Base-by-base conservation (phyloP, 768 basidiomycete genomes). In the Russula emetica region DNA sequence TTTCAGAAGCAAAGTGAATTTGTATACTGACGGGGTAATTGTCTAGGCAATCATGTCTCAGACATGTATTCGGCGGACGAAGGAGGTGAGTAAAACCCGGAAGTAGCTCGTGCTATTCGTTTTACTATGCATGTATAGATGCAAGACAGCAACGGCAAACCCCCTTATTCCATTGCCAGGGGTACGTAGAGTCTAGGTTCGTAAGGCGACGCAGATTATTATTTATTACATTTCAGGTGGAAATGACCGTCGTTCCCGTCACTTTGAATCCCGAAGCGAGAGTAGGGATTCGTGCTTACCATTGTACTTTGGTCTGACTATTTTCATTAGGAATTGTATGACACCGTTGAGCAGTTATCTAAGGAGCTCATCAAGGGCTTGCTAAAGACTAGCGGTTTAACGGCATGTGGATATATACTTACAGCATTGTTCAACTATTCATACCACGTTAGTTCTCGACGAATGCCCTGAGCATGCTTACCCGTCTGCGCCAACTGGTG, bases 391-490 rank as follows among this genome's bases (percentile, higher is more conserved):
- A 77, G 75, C 38, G 75, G 79, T n/a, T 70, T 81, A 55, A 84
- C 66, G 18, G 74, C 74, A 57, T 13, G 73, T 44, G 60, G 6
- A n/a, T 32, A 10, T 40, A 11, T 32, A 6, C 53, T 45, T 58
- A 42, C 38, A 52, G 36, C 55, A 11, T 63, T 63, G 65, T 44
- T 64, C 51, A 26, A 28, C 28, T 56, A 30, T 18, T 62, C 14
- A 50, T 61, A 50, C 30, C 6, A 11, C 14, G 28, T 30, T 62
- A 90, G 88, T 79, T 84, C 0, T 83, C 85, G 62, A 83, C 83
- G 2, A 86, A 87, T 69, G 84, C 91, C 16, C 74, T 92, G 42
- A 86, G 87, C 65, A 85, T 94, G 81, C 81, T 94, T n/a, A 93
- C 91, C 9, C 87, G 93, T 20, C 78, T 95, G 72, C 84, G 92